Conservation (phyloP, 2,329 filamentous ascomycete species). For the Zymoseptoria tritici region DNA sequence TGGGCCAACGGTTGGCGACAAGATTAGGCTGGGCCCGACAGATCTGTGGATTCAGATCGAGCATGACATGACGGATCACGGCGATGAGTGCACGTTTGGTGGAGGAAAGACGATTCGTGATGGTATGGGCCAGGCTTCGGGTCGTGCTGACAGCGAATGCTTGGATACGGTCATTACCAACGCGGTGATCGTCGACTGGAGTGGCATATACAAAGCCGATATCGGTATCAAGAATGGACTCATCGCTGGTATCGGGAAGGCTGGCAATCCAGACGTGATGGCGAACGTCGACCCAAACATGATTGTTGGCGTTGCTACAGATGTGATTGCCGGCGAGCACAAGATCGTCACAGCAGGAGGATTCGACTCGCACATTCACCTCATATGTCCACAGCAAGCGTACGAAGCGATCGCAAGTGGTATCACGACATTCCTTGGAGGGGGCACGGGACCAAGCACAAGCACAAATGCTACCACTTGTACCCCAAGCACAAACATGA, state of each 20-base stretch:
- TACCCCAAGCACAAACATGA: constrained; percentile 76
- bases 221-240: constrained; percentile 84
- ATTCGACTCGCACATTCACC: constrained; percentile 85
- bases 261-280: constrained; percentile 96
- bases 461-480: constrained; percentile 90
- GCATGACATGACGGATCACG: constrained; percentile 73
- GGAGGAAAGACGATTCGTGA: constrained; percentile 90
- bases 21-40: constrained; percentile 73
- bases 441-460: constrained; percentile 86
- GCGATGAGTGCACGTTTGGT: constrained; percentile 92
- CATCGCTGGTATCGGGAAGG: constrained; percentile 86
- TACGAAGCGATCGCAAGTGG: constrained; percentile 76
- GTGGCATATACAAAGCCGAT: constrained; percentile 91
- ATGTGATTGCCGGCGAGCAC: constrained; percentile 84
- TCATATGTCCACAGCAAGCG: constrained; percentile 90
- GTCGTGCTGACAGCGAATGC: constrained; percentile 61
- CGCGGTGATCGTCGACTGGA: constrained; percentile 83
- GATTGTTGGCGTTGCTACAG: constrained; percentile 80
- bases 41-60: constrained; percentile 89
- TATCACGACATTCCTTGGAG: constrained; percentile 83
- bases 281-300: constrained; percentile 71
- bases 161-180: constrained; percentile 85
- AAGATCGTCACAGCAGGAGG: constrained; percentile 88
- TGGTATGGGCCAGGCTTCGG: constrained; percentile 89
- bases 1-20: constrained; percentile 81